Evolutionary conservation across 2,329 filamentous ascomycete genomes (phyloP).

Genomic region (Claviceps sp.): DNA sequence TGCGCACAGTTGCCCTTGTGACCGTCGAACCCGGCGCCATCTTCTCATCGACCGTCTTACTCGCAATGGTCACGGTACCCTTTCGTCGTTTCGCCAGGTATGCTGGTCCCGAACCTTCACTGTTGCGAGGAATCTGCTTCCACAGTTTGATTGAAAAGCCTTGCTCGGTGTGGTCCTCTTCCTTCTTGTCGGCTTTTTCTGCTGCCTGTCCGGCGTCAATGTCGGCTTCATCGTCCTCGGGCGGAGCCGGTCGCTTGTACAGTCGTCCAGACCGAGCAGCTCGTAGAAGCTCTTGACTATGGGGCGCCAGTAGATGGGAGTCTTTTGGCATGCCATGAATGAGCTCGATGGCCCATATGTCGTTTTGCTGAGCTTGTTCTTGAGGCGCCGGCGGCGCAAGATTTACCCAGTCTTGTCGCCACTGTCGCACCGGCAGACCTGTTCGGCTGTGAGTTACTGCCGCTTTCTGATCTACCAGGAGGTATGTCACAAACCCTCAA

Average conservation of each 20-base stretch:
- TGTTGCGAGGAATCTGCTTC: slow-evolving; percentile 47
- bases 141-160: slow-evolving; percentile 45
- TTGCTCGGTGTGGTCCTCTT: slow-evolving; percentile 42
- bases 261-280: slow-evolving; percentile 65
- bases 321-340: slow-evolving; percentile 77
- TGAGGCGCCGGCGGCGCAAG: slow-evolving; percentile 52
- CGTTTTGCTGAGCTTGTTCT: slow-evolving; percentile 49
- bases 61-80: slow-evolving; percentile 43
- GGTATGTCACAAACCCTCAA: slow-evolving; percentile 32
- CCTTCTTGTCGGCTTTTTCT: slow-evolving; percentile 47
- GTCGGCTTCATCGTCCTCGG: slow-evolving; percentile 46
- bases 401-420: slow-evolving; percentile 59
- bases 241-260: slow-evolving; percentile 56
- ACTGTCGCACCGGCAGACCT: slow-evolving; percentile 83
- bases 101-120: slow-evolving; percentile 38
- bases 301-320: slow-evolving; percentile 59
- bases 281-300: slow-evolving; percentile 71
- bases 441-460: slow-evolving; percentile 19
- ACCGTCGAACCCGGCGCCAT: slow-evolving; percentile 39
- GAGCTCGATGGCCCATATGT: slow-evolving; percentile 62
- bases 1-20: slow-evolving; percentile 67
- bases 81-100: slow-evolving; percentile 50
- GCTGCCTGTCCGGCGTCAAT: slow-evolving; percentile 25
- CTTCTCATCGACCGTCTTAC: slow-evolving; percentile 33
- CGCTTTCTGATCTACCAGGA: not conserved